phyloP scores from a whole-genome alignment of 2,329 filamentous ascomycete genomes.

The Aspergillus latus region DNA sequence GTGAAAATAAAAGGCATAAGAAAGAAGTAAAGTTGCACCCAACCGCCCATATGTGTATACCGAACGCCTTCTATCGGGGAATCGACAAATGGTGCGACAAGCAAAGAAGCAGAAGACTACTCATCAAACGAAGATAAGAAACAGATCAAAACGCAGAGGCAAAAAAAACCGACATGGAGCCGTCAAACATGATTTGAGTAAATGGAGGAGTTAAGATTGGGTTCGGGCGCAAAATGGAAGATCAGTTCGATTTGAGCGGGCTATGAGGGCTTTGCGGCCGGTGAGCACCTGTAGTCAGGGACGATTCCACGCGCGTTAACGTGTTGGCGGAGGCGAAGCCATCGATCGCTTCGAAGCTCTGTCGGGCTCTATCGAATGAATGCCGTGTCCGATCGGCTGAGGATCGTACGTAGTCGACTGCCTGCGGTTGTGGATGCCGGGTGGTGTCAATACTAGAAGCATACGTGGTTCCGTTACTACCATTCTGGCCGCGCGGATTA shows the following conservation, averaged over 20 bases:
- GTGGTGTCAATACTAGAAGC: constrained; percentile 56
- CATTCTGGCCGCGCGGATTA: constrained; percentile 80
- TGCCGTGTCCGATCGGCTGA: constrained; percentile 85
- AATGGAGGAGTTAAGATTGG: constrained; percentile 27
- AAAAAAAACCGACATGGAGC: constrained; percentile 21
- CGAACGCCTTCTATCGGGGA: constrained; percentile 44
- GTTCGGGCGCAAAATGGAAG: constrained; percentile 32
- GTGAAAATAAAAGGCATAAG: constrained; percentile 16
- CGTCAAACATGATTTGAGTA: constrained; percentile 24
- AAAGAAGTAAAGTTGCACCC: constrained; percentile 30
- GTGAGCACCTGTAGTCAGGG: constrained; percentile 33
- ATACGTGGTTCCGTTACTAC: constrained; percentile 91
- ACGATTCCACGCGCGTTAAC: constrained; percentile 79
- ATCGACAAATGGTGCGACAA: constrained; percentile 30
- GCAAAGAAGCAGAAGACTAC: constrained; percentile 23
- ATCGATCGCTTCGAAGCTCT: constrained; percentile 81
- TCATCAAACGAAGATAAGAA: constrained; percentile 30
- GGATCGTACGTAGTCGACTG: constrained; percentile 59
- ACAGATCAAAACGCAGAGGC: constrained; percentile 24
- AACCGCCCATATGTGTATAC: constrained; percentile 36
- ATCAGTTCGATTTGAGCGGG: constrained; percentile 36
- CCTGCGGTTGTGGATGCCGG: constrained; percentile 56
- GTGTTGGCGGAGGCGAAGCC: constrained; percentile 91
- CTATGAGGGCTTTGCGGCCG: constrained; percentile 33
- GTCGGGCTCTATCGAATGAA: constrained; percentile 81